Evolutionary conservation across 1,284 basidiomycete species (phyloP).

Genomic region (Coniophora puteana): DNA sequence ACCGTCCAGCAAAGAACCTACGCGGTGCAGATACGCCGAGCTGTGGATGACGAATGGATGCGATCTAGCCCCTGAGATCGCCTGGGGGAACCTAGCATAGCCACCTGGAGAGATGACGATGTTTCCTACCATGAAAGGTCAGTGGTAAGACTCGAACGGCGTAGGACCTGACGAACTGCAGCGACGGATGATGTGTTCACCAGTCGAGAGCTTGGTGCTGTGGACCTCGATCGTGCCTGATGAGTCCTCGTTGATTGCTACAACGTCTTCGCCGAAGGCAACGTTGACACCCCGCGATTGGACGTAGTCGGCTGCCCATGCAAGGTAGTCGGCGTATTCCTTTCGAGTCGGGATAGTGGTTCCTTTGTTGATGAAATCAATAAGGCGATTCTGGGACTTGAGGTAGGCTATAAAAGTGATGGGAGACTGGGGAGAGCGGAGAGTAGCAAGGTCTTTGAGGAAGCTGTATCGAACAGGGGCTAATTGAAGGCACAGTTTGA

Average conservation of each 20-base stretch:
- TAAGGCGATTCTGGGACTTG: conserved; percentile 46
- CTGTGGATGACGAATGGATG: conserved; percentile 42
- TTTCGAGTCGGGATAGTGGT: conserved; percentile 92
- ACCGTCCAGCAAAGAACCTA: conserved; percentile 32
- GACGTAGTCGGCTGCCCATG: conserved; percentile 49
- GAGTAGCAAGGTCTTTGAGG: conserved; percentile 57
- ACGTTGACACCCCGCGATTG: conserved; percentile 41
- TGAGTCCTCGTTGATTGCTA: conserved; percentile 33
- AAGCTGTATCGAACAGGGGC: conserved; percentile 32
- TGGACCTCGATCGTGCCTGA: conserved; percentile 36
- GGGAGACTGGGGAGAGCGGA: conserved; percentile 52
- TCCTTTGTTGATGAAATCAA: conserved; percentile 76
- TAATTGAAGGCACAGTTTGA: conserved; percentile 7
- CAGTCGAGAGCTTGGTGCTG: conserved; percentile 32
- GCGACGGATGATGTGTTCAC: conserved; percentile 29
- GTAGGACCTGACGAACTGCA: conserved; percentile 33
- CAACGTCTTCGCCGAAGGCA: conserved; percentile 46
- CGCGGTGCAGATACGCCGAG: conserved; percentile 39
- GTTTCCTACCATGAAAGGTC: conserved; percentile 31
- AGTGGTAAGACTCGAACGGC: conserved; percentile 8
- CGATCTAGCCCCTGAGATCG: conserved; percentile 29
- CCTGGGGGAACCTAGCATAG: conserved; percentile 39
- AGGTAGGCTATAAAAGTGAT: conserved; percentile 57
- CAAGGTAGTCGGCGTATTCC: conserved; percentile 58
- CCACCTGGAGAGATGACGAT: conserved; percentile 52